A percentile compares a stretch with the other conserved stretches of the same genome.
Evolutionary conservation across 2,329 filamentous ascomycete genomes (phyloP).

Genomic region (Colletotrichum sp.): DNA sequence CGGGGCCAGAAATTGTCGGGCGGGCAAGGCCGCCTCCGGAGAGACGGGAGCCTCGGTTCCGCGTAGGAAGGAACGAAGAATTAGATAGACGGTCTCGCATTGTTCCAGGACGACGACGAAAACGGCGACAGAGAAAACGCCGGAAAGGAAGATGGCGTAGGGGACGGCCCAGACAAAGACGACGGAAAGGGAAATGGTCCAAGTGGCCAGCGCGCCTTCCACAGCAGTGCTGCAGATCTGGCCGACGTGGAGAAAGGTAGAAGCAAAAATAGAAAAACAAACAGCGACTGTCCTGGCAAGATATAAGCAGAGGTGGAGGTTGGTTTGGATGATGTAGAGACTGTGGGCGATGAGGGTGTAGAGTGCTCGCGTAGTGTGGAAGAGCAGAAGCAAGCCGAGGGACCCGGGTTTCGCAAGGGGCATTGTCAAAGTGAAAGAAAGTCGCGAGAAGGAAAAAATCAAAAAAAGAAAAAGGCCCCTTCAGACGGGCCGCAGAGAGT

Average conservation of each 20-base stretch:
- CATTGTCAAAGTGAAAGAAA: background rate
- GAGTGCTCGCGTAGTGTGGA: background rate
- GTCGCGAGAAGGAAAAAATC: background rate
- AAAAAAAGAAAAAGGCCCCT: background rate
- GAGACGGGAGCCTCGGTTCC: background rate
- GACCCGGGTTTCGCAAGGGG: background rate
- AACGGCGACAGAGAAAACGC: background rate
- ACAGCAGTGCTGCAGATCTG: background rate
- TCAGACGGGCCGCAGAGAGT: background rate
- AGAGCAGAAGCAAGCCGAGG: background rate
- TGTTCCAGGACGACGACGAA: background rate
- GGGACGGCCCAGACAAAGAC: background rate
- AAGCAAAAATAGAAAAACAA: background rate
- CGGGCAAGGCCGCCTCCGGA: background rate
- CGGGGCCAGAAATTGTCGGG: conserved; percentile 36
- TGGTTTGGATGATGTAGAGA: background rate
- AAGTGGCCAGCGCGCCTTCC: background rate
- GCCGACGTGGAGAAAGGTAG: background rate
- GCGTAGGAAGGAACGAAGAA: conserved; percentile 9
- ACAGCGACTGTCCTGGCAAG: background rate
- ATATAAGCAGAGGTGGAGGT: background rate
- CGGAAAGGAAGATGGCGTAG: background rate
- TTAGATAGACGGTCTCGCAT: conserved; percentile 14
- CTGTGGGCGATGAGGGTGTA: background rate
- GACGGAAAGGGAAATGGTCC: background rate